Evolutionary conservation across 2,329 filamentous ascomycete genomes (phyloP).

Genomic region (Aspergillus sp.): DNA sequence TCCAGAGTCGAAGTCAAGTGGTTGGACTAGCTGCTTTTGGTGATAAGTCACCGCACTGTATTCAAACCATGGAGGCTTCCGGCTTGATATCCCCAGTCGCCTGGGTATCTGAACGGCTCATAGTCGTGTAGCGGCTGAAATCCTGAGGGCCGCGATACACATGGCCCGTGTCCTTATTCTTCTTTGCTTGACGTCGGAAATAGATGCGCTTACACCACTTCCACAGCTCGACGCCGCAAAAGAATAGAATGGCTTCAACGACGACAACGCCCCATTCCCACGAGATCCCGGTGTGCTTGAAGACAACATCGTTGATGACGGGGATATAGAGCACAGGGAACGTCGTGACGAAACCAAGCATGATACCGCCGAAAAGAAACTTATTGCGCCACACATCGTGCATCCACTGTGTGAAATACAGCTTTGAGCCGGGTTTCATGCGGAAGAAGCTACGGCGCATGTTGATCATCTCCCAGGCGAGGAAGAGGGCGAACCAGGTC

Average conservation of each 20-base stretch:
- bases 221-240: constrained; percentile 64
- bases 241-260: constrained; percentile 60
- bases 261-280: constrained; percentile 73
- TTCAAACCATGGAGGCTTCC: constrained; percentile 30
- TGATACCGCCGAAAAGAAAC: constrained; percentile 68
- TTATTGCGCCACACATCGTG: constrained; percentile 69
- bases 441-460: constrained; percentile 72
- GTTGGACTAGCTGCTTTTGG: not conserved
- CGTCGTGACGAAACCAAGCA: constrained; percentile 56
- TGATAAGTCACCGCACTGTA: not conserved
- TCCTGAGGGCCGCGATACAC: constrained; percentile 11
- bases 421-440: constrained; percentile 64
- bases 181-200: constrained; percentile 39
- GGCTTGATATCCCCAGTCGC: constrained; percentile 25
- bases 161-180: constrained; percentile 1
- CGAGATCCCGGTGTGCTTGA: constrained; percentile 63
- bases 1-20: not conserved
- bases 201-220: constrained; percentile 65
- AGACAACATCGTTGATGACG: constrained; percentile 63
- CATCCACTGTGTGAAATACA: constrained; percentile 66
- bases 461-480: constrained; percentile 77
- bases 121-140: constrained; percentile 34
- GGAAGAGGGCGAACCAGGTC: constrained; percentile 74
- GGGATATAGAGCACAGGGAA: constrained; percentile 68
- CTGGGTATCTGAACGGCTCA: constrained; percentile 33